Conservation (phyloP, 1,284 basidiomycete species). For the Flammula alnicola region DNA sequence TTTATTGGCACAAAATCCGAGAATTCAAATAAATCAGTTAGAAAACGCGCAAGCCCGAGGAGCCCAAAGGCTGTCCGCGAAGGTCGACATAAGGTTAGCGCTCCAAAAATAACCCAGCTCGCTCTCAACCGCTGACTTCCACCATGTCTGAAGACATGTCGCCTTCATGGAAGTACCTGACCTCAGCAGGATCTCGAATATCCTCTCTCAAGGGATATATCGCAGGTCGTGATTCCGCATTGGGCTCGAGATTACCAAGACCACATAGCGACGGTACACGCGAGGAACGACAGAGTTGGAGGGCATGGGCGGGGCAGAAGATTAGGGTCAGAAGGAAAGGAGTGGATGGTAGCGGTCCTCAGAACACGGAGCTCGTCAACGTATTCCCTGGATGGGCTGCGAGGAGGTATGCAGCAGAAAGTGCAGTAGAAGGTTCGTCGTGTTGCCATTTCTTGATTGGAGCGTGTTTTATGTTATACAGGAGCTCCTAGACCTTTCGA, state of each 20-base stretch:
- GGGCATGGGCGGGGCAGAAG: constrained; percentile 51
- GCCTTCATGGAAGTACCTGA: constrained; percentile 35
- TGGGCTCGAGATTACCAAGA: constrained; percentile 9
- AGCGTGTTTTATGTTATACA: constrained; percentile 5
- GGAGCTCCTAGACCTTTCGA: constrained; percentile 56
- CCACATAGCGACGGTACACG: constrained; percentile 1
- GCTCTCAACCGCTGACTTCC: constrained; percentile 19
- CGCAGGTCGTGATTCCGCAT: constrained; percentile 22
- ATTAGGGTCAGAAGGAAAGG: constrained; percentile 35
- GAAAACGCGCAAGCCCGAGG: background rate
- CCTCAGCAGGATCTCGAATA: constrained; percentile 35
- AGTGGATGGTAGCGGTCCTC: constrained; percentile 13
- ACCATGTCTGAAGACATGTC: constrained; percentile 43
- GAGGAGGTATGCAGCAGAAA: constrained; percentile 37
- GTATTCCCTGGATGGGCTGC: constrained; percentile 60
- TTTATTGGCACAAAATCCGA: background rate
- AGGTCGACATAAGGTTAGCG: constrained; percentile 5
- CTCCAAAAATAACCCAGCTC: constrained; percentile 20
- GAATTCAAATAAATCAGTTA: background rate
- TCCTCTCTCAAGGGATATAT: constrained; percentile 40
- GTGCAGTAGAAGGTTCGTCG: constrained; percentile 29
- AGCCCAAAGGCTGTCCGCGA: background rate
- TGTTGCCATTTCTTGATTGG: background rate
- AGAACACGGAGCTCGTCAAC: constrained; percentile 41
- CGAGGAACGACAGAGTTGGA: constrained; percentile 39